Evolutionary conservation across 2,329 filamentous ascomycete genomes (phyloP), one percentile per base, ranked within the genome.

Genomic region (Nothophaeocryptopus gaeumannii): DNA sequence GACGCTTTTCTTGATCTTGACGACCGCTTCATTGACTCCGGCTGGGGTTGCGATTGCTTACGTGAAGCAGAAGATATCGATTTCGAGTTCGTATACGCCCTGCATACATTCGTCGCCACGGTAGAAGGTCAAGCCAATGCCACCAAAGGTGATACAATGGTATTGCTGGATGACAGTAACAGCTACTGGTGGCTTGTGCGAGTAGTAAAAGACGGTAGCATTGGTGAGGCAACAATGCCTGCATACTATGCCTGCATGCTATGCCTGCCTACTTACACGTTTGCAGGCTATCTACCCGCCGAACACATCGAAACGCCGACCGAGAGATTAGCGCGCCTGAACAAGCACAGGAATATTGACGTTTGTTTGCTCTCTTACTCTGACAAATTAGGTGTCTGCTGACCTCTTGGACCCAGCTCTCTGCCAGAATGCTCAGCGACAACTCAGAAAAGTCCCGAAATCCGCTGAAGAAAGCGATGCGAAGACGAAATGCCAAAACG

Each of bases 141-240:
- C 51, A 95, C 89, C 31, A 99, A 99, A 73, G 93, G 93, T 44
- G 93, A 99, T 67, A 97, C 92, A 11, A 99, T 99, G 93, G 92
- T 97, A 46, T 78, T 99, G 57, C 81, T 99, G 15, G 93, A 99
- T 66, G 93, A 99, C 65, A 97, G 90, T 74, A 99, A 99, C 74
- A 97, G 91, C 73, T 99, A 99, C 71, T 99, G 93, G 93, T 99
- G 93, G 93, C 81, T 99, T 54, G 93, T 99, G 11, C 82, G 92
- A 58, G 88, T 99, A 39, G 91, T 97, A 45, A 97, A 97, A 71
- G 93, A 99, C 72, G 95, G 88, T 69, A 97, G 90, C 68, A 99
- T 99, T 70, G 83, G 83, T 85, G 70, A 53, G 36, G 15, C 35
- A 39, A n/a, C 9, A 32, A 20, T 33, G 12, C 8, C 36, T 34